phyloP scores from a whole-genome alignment of 805 yeast genomes.

The Cyberlindnera subsufficiens region DNA sequence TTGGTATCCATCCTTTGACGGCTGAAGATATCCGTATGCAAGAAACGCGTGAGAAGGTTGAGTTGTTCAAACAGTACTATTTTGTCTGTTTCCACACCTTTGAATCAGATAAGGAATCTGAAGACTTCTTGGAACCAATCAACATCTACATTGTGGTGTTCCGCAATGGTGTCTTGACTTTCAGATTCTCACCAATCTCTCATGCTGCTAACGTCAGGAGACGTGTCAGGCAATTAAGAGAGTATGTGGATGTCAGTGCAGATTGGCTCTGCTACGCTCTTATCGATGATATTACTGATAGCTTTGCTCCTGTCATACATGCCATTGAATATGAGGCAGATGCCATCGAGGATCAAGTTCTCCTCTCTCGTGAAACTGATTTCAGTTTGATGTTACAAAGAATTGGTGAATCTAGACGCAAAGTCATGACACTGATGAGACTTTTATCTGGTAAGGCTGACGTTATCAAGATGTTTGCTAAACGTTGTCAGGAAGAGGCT shows the following conservation, averaged over 20 bases:
- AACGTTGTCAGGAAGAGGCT: conserved; percentile 76
- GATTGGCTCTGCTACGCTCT: conserved; percentile 82
- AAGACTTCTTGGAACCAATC: conserved; percentile 78
- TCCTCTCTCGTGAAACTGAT: conserved; percentile 69
- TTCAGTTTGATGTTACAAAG: conserved; percentile 70
- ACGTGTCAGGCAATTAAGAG: conserved; percentile 74
- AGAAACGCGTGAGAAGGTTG: conserved; percentile 96
- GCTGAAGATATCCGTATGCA: conserved; percentile 96
- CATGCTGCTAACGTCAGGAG: conserved; percentile 87
- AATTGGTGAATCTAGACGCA: conserved; percentile 85
- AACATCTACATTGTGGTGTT: conserved; percentile 84
- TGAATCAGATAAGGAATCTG: conserved; percentile 77
- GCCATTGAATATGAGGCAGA: conserved; percentile 77
- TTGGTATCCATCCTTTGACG: conserved; percentile 96
- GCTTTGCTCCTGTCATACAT: conserved; percentile 76
- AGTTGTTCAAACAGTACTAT: conserved; percentile 81
- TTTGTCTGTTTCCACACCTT: conserved; percentile 97
- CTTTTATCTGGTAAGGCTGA: conserved; percentile 91
- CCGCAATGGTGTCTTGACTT: conserved; percentile 83
- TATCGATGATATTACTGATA: conserved; percentile 81
- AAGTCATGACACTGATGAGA: conserved; percentile 89
- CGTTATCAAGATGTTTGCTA: conserved; percentile 93
- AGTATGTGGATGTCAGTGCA: conserved; percentile 69
- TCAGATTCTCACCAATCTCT: conserved; percentile 91
- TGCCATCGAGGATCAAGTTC: conserved; percentile 76